Conservation (phyloP, 306 rosid genomes). For the Sechiopsis laciniata region DNA sequence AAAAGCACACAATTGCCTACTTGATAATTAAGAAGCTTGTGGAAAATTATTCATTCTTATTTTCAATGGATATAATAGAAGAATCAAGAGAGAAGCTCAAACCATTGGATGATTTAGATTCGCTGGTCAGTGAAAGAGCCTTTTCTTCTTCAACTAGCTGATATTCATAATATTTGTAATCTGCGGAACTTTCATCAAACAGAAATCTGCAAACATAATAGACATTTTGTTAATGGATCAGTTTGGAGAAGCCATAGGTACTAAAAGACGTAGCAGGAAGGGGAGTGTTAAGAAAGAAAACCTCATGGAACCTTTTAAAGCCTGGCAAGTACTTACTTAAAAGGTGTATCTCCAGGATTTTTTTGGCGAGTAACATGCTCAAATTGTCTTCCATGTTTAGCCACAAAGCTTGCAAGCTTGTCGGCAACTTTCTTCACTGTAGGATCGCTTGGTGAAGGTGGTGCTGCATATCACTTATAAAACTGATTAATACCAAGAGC, state of each 20-base stretch:
- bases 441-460: conserved; percentile 91
- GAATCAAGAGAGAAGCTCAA: conserved; percentile 23
- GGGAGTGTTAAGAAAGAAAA: neutral
- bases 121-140: conserved; percentile 43
- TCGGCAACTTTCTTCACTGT: conserved; percentile 98
- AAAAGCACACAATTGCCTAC: neutral
- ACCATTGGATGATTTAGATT: conserved; percentile 56
- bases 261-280: too few relatives aligned
- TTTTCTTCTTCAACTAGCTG: conserved; percentile 79
- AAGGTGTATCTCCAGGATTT: conserved; percentile 92
- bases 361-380: conserved; percentile 97
- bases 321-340: conserved; percentile 50
- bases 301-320: neutral
- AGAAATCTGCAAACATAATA: conserved; percentile 57
- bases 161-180: conserved; percentile 81
- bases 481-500: conserved; percentile 97
- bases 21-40: too few relatives aligned
- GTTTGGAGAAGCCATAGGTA: neutral
- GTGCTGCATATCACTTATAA: conserved; percentile 99
- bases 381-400: conserved; percentile 95
- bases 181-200: conserved; percentile 66
- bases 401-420: conserved; percentile 99
- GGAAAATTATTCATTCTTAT: neutral
- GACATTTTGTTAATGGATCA: neutral
- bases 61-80: neutral